A percentile compares a stretch with the other conserved stretches of the same genome.
phyloP scores from a whole-genome alignment of 1,139 yeast species.

The Yamadazyma pseudoaaseri region DNA sequence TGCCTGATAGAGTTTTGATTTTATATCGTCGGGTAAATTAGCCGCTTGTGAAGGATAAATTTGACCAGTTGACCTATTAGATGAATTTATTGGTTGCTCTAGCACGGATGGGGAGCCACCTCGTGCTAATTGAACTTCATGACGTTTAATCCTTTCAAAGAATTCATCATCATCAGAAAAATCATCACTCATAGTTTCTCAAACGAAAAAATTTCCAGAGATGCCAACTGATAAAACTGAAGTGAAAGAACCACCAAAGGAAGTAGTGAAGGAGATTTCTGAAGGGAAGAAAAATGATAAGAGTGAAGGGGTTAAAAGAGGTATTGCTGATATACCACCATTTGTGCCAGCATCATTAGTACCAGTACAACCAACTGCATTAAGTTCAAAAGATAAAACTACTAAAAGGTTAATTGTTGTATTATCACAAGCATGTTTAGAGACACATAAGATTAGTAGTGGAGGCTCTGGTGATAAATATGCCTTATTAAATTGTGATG shows the following conservation, averaged over 20 bases:
- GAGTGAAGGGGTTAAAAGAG: conserved; percentile 6
- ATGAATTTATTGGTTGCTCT: not conserved
- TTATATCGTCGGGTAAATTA: conserved; percentile 14
- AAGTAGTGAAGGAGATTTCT: too few relatives aligned
- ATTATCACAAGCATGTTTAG: conserved; percentile 90
- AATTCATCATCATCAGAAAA: conserved; percentile 14
- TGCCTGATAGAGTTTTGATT: conserved; percentile 40
- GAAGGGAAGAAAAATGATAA: conserved; percentile 1
- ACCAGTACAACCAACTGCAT: conserved; percentile 81
- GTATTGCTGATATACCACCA: conserved; percentile 16
- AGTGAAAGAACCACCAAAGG: too few relatives aligned
- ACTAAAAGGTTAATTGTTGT: conserved; percentile 89
- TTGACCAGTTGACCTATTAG: too few relatives aligned
- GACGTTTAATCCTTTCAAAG: conserved; percentile 9
- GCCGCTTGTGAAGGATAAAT: too few relatives aligned
- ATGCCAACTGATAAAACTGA: conserved; percentile 1
- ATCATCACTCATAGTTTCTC: conserved; percentile 7
- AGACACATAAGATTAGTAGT: conserved; percentile 82
- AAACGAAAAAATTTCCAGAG: too few relatives aligned
- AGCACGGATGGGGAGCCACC: not conserved
- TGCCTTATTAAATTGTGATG: conserved; percentile 93
- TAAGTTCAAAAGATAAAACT: conserved; percentile 77
- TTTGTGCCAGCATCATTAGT: conserved; percentile 69
- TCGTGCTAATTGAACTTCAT: conserved; percentile 1
- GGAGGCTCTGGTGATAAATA: conserved; percentile 86